Base-by-base conservation (phyloP, 345 rosid species). In the Pseudoturritis turrita region DNA sequence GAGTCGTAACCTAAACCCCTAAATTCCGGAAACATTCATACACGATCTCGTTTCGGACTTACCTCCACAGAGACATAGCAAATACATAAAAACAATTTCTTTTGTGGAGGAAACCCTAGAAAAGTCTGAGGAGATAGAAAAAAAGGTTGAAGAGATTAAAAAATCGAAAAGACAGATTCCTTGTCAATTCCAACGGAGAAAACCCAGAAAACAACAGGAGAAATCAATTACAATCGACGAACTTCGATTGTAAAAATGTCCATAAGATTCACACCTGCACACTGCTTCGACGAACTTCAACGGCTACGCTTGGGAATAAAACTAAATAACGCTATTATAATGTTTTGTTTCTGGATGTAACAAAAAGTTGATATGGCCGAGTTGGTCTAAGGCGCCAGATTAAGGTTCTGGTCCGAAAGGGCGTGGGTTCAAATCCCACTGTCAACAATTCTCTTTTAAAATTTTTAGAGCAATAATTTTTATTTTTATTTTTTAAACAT, bases 351-450 rank as follows among this genome's bases (percentile, higher is more conserved):
- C 10, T 8, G 0, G 3, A 2, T 8, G 0, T 0, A 33, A 8
- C 37, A 33, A 10, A 0, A 36, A 4, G 94, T 87, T 81, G 88
- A 85, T 84, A 87, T 85, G 94, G 90, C 89, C 89, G 89, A 86
- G 94, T 89, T 86, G 88, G 94, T 86, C 90, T 85, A 89, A 89
- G 94, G 94, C 88, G 92, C 90, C 95, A 89, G 92, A 87, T 94
- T 90, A 85, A 89, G 98, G 97, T 91, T 87, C 91, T 91, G 96
- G 95, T 94, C 92, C 90, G 96, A 91, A 94, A 91, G 91, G 89
- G 89, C 89, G 89, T 85, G 90, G 96, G 91, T 93, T 89, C 94
- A 83, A 94, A 87, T 87, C 92, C 89, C 96, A 91, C 89, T 87
- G 83, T 87, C 92, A 78, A 90, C 90, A 83, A 25, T 39, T 3